Base-by-base conservation (phyloP, 108 stramenopile species). In the Nitzschia inconspicua region DNA sequence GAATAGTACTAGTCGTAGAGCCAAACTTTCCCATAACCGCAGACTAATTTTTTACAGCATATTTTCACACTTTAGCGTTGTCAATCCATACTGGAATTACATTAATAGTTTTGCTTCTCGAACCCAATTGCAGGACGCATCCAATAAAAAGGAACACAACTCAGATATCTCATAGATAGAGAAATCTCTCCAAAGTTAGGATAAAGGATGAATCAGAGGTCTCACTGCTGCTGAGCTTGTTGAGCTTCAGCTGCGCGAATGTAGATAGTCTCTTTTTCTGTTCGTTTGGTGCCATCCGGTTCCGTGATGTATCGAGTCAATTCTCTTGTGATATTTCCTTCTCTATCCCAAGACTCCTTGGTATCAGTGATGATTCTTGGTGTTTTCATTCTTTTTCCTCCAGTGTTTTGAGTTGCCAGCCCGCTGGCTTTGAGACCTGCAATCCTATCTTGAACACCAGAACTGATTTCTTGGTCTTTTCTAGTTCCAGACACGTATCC, bases 301-400 rank as follows among this genome's bases (percentile, higher is more conserved):
- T 72, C 70, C 9, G 55, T 57, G 35, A 72, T 64, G 31, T 63
- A 64, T 24, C 57, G 52, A 14, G 63, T 72, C 47, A 72, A 51
- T 18, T 64, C 47, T n/a, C 70, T 55, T 14, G 54, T 72, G 9
- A 72, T 59, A 32, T 72, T 72, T 19, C 70, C 70, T 26, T 63
- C 59, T 27, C 57, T 18, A 51, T 72, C 70, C 57, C 55, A 62
- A 24, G 63, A 50, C 32, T 72, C 70, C 40, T 72, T 72, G 25
- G 62, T 63, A 34, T 72, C 70, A 7, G 70, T 72, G n/a, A 72
- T 60, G 31, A 64, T 58, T 29, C 54, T 47, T 24, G 70, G 70
- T 1, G 62, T 72, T 19, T 60, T 60, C 68, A 70, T 61, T 48
- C 62, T 70, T 18, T 44, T 31, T 8, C 35, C 47, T 18, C 48